Evolutionary conservation across 805 yeast genomes (phyloP).

Genomic region (Metschnikowia peoriensis): DNA sequence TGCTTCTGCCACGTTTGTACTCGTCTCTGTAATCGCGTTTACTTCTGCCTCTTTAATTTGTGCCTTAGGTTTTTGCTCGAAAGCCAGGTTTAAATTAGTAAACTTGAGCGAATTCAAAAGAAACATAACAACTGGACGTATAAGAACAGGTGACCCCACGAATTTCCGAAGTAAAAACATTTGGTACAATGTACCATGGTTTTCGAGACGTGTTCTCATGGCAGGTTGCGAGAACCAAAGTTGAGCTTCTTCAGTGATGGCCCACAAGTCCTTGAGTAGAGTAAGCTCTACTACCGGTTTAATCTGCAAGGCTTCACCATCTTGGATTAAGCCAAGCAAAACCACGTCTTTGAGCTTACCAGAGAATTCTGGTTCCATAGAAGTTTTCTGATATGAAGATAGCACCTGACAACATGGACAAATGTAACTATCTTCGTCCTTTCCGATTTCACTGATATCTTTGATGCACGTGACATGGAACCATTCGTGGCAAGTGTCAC

Average conservation of each 20-base stretch:
- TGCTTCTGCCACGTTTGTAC: too few relatives aligned
- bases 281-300: conserved; percentile 10
- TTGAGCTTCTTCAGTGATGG: conserved; percentile 1
- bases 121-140: neutral
- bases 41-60: neutral
- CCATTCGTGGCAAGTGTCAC: conserved; percentile 73
- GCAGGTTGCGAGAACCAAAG: conserved; percentile 2
- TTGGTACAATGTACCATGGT: conserved; percentile 4
- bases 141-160: conserved; percentile 14
- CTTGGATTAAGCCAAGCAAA: conserved; percentile 4
- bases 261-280: conserved; percentile 3
- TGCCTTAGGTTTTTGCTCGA: neutral
- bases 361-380: neutral
- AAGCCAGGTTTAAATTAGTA: conserved; percentile 1
- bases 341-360: neutral
- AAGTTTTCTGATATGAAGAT: conserved; percentile 1
- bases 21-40: too few relatives aligned
- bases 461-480: conserved; percentile 59
- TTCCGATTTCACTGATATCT: conserved; percentile 13
- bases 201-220: neutral
- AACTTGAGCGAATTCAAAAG: conserved; percentile 5
- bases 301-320: conserved; percentile 5
- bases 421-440: conserved; percentile 15
- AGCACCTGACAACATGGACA: conserved; percentile 17
- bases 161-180: conserved; percentile 17